phyloP scores from a whole-genome alignment of 2,329 filamentous ascomycete species.

The Pezicula neosporulosa region DNA sequence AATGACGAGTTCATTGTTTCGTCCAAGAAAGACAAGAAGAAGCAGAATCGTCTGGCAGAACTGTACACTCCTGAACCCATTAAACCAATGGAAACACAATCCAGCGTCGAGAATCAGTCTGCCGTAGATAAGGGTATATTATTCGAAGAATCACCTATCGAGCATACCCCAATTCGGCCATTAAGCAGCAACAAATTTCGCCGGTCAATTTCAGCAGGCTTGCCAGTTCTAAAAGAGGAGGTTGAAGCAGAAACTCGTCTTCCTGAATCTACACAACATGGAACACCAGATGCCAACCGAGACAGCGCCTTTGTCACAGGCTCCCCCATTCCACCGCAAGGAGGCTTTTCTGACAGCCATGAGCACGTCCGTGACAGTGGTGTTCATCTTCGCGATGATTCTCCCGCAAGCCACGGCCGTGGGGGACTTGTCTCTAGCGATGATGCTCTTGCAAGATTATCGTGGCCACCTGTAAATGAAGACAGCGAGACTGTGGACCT shows the following conservation, averaged over 20 bases:
- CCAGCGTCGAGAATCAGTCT: conserved; percentile 1
- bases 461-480: conserved; percentile 40
- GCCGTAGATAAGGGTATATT: conserved; percentile 2
- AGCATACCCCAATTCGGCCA: conserved; percentile 9
- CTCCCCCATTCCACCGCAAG: conserved; percentile 38
- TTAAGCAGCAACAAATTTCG: conserved; percentile 13
- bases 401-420: conserved; percentile 24
- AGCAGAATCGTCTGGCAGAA: not conserved
- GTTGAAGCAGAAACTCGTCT: not conserved
- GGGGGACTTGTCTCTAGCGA: conserved; percentile 26
- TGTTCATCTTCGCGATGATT: conserved; percentile 48
- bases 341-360: conserved; percentile 18
- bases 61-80: not conserved
- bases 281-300: conserved; percentile 30
- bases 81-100: not conserved
- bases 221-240: conserved; percentile 25
- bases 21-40: conserved; percentile 13
- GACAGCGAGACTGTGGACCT: conserved; percentile 39
- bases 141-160: conserved; percentile 4
- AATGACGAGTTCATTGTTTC: conserved; percentile 8
- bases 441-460: conserved; percentile 32
- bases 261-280: not conserved
- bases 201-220: conserved; percentile 17
- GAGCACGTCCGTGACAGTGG: conserved; percentile 46
- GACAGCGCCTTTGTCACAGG: conserved; percentile 48